Conservation (phyloP, 1,284 basidiomycete species). For the Fistulinella cinereoalba region DNA sequence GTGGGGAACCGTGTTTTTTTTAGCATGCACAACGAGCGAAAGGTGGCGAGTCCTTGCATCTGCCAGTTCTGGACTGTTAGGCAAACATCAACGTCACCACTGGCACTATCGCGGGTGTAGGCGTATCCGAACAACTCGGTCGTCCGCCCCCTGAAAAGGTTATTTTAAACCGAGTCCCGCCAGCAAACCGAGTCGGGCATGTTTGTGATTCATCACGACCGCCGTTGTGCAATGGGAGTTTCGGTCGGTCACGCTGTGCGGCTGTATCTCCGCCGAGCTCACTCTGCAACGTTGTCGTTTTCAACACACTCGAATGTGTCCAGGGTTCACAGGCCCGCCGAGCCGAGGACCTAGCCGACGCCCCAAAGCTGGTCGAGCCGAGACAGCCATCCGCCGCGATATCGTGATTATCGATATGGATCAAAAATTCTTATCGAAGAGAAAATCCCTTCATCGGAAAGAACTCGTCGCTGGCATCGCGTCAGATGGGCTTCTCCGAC, state of each 20-base stretch:
- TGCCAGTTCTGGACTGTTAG: too few relatives aligned
- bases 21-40: neutral
- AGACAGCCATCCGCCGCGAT: neutral
- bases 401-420: constrained; percentile 21
- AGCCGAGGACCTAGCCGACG: too few relatives aligned
- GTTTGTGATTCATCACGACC: neutral
- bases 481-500: constrained; percentile 20
- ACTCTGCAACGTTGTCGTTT: too few relatives aligned
- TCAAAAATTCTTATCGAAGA: constrained; percentile 15
- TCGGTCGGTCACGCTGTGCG: too few relatives aligned
- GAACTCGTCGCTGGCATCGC: constrained; percentile 8
- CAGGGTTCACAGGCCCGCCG: too few relatives aligned
- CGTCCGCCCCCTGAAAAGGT: constrained; percentile 13
- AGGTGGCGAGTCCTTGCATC: too few relatives aligned
- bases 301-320: too few relatives aligned
- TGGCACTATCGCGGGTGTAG: too few relatives aligned
- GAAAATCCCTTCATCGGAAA: constrained; percentile 15
- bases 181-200: neutral
- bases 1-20: neutral
- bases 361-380: too few relatives aligned
- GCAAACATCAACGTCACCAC: too few relatives aligned
- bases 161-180: constrained; percentile 18
- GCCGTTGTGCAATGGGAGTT: too few relatives aligned
- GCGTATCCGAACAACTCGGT: neutral
- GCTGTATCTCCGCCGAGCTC: too few relatives aligned